These are phyloP conservation scores for Rhodotorula taiwanensis DNA, from an alignment of 768 basidiomycete species.

Conservation along the genomic window DNA sequence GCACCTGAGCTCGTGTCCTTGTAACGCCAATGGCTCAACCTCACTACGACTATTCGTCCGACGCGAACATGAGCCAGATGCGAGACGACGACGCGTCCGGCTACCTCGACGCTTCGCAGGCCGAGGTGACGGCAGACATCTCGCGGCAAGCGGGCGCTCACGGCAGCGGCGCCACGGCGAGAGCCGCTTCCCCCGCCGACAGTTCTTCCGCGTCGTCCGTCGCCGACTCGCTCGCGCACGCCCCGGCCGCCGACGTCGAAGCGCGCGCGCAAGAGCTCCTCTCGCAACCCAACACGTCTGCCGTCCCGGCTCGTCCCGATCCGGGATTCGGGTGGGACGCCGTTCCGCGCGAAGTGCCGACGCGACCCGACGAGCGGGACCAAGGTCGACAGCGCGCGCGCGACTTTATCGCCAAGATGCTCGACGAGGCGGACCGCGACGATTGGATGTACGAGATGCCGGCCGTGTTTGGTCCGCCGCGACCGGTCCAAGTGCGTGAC, in stretches of 20 bases:
- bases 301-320: background rate
- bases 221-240: conserved; percentile 12
- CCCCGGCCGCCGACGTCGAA: background rate
- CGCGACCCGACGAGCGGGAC: background rate
- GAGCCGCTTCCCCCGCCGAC: no score
- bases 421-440: conserved; percentile 4
- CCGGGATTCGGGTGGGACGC: background rate
- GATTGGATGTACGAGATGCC: conserved; percentile 12
- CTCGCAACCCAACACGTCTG: background rate
- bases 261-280: conserved; percentile 11
- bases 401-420: background rate
- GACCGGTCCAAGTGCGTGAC: background rate
- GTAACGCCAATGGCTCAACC: no score
- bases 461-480: conserved; percentile 6
- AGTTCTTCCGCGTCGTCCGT: no score
- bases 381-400: background rate
- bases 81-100: no score
- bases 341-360: background rate
- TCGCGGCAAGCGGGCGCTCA: no score
- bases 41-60: no score
- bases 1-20: no score
- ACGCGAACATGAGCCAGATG: no score
- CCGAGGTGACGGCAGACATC: no score
- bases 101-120: no score
- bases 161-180: no score